Evolutionary conservation across 2,329 filamentous ascomycete species (phyloP).

Genomic region (Alternaria sp.): DNA sequence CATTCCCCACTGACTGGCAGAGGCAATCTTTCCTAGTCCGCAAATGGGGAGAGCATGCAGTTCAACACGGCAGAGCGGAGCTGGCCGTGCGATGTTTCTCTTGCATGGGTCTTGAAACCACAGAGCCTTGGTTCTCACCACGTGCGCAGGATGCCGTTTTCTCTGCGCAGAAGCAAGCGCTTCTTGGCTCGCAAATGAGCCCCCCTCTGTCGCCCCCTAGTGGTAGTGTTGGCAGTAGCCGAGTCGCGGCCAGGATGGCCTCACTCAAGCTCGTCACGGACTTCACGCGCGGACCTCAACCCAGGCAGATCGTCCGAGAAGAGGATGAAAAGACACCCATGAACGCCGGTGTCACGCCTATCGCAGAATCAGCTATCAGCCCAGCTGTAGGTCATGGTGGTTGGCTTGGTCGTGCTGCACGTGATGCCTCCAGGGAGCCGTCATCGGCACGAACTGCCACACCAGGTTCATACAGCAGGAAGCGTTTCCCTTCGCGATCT

Average conservation of each 20-base stretch:
- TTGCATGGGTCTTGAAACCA: slow-evolving; percentile 83
- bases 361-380: slow-evolving; percentile 71
- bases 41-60: slow-evolving; percentile 93
- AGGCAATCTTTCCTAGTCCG: slow-evolving; percentile 85
- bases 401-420: slow-evolving; percentile 47
- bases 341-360: slow-evolving; percentile 82
- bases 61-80: slow-evolving; percentile 85
- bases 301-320: slow-evolving; percentile 70
- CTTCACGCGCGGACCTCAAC: slow-evolving; percentile 63
- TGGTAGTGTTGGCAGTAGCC: slow-evolving; percentile 53
- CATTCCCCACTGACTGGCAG: slow-evolving; percentile 87
- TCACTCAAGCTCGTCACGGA: slow-evolving; percentile 90
- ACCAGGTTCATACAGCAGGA: slow-evolving; percentile 70
- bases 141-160: slow-evolving; percentile 69
- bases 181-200: slow-evolving; percentile 65
- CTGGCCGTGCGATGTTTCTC: slow-evolving; percentile 93
- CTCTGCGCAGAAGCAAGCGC: slow-evolving; percentile 59
- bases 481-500: slow-evolving; percentile 63
- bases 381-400: slow-evolving; percentile 61
- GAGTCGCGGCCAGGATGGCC: slow-evolving; percentile 75
- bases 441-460: slow-evolving; percentile 59
- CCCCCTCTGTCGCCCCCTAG: slow-evolving; percentile 76
- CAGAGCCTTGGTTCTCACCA: slow-evolving; percentile 87
- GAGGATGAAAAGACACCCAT: slow-evolving; percentile 73
- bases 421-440: slow-evolving; percentile 49